Conservation (phyloP, 2,329 filamentous ascomycete species). For the Pseudocercospora macadamiae region DNA sequence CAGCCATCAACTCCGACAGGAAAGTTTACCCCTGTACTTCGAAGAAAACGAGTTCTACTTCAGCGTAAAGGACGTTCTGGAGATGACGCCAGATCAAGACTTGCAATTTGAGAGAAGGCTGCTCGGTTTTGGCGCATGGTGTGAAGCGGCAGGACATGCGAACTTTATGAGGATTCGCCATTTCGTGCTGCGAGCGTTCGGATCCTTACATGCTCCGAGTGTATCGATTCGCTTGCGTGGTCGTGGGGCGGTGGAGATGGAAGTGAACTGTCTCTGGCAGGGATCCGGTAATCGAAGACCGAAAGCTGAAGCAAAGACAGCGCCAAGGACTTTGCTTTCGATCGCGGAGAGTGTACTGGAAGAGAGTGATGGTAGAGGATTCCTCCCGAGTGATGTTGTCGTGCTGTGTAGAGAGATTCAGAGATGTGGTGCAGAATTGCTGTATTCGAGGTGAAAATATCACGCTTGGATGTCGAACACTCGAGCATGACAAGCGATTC, state of each 20-base stretch:
- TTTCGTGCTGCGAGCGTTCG: not conserved
- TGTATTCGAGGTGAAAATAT: not conserved
- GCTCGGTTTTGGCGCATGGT: slow-evolving; percentile 7
- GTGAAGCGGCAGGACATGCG: not conserved
- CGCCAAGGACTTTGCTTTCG: not conserved
- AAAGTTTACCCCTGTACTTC: slow-evolving; percentile 5
- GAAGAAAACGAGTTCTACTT: slow-evolving; percentile 7
- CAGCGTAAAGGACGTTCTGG: slow-evolving; percentile 11
- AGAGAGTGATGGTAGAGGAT: not conserved
- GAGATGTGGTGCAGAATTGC: not conserved
- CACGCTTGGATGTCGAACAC: not conserved
- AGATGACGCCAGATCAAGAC: not conserved
- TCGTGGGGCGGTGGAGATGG: not conserved
- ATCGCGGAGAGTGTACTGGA: not conserved
- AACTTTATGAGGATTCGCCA: not conserved
- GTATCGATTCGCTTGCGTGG: not conserved
- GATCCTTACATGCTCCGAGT: not conserved
- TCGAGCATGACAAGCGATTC: not conserved
- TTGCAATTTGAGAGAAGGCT: slow-evolving; percentile 5
- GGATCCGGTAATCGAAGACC: not conserved
- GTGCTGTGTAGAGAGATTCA: slow-evolving; percentile 2
- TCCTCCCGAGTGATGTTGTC: not conserved
- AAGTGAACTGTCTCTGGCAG: slow-evolving; percentile 4
- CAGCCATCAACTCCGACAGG: not conserved
- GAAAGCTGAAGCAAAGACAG: not conserved